Percentiles rank a stretch among this genome's conserved stretches.
These are phyloP conservation scores for Capsella bursapastoris DNA, from an alignment of 345 rosid genomes.

Conservation along the genomic window DNA sequence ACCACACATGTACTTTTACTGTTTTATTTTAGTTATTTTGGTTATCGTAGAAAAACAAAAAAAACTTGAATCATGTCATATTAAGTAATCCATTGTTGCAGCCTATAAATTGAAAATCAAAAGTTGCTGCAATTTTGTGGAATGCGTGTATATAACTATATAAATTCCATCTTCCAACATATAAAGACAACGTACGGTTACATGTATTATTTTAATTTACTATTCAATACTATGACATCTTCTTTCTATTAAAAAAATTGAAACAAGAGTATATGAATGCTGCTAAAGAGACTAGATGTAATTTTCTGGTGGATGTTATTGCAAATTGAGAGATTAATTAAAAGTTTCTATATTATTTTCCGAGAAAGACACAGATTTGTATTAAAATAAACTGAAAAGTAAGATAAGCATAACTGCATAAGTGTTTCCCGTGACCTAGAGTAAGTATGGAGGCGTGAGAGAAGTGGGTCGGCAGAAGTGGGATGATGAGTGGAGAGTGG, in stretches of 20 bases:
- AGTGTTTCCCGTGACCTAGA: slow-evolving; percentile 33
- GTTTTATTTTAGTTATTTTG: background rate
- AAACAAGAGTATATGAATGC: slow-evolving; percentile 29
- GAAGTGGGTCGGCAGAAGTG: slow-evolving; percentile 47
- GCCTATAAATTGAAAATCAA: background rate
- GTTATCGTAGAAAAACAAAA: background rate
- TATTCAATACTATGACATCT: background rate
- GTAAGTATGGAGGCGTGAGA: slow-evolving; percentile 39
- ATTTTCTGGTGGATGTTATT: background rate
- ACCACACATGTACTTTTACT: background rate
- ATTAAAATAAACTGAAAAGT: slow-evolving; percentile 26
- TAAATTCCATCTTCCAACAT: background rate
- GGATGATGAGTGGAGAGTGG: slow-evolving; percentile 27
- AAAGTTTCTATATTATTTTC: no score
- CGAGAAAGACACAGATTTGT: background rate
- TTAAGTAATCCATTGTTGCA: background rate
- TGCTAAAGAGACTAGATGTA: slow-evolving; percentile 3
- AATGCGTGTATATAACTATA: background rate
- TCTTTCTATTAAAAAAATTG: background rate
- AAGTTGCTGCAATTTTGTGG: background rate
- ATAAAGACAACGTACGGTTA: background rate
- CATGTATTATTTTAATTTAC: background rate
- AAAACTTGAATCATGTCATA: background rate
- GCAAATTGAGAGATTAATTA: background rate
- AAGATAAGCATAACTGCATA: slow-evolving; percentile 14